phyloP scores from a whole-genome alignment of 2,329 filamentous ascomycete species.

The Lecanicillium sp. region DNA sequence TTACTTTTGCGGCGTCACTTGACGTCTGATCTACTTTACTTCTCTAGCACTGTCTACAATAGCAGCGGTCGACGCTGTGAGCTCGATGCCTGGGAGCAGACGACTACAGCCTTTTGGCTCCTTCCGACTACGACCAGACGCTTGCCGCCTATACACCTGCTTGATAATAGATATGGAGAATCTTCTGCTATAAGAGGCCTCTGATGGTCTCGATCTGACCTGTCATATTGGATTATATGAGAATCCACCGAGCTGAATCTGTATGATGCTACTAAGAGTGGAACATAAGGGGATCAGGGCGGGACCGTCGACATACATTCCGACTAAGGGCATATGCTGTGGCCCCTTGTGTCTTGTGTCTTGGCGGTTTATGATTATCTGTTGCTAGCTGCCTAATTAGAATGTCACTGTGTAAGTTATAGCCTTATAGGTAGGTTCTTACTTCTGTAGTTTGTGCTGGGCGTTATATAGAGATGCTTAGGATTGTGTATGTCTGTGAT shows the following conservation, averaged over 20 bases:
- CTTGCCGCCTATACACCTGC: background rate
- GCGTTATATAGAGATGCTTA: conserved; percentile 1
- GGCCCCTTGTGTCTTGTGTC: background rate
- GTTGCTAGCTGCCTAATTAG: background rate
- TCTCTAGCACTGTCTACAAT: too few species aligned
- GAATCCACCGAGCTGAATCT: conserved; percentile 2
- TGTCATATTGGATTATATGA: background rate
- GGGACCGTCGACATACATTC: conserved; percentile 1
- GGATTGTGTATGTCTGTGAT: background rate
- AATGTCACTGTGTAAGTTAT: background rate
- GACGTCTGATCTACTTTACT: too few species aligned
- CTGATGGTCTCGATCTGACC: conserved; percentile 1
- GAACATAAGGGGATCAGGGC: conserved; percentile 1
- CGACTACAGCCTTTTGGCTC: too few species aligned
- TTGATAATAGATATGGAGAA: background rate
- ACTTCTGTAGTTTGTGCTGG: background rate
- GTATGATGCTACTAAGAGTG: background rate
- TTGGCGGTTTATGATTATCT: background rate
- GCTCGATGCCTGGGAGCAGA: too few species aligned
- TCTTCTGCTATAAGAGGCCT: conserved; percentile 4
- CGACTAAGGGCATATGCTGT: background rate
- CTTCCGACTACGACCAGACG: background rate
- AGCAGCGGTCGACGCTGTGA: too few species aligned
- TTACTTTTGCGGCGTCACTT: too few species aligned
- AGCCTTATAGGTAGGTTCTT: background rate